phyloP scores from a whole-genome alignment of 2,329 filamentous ascomycete genomes.

The Ascochyta viciae-villosae region DNA sequence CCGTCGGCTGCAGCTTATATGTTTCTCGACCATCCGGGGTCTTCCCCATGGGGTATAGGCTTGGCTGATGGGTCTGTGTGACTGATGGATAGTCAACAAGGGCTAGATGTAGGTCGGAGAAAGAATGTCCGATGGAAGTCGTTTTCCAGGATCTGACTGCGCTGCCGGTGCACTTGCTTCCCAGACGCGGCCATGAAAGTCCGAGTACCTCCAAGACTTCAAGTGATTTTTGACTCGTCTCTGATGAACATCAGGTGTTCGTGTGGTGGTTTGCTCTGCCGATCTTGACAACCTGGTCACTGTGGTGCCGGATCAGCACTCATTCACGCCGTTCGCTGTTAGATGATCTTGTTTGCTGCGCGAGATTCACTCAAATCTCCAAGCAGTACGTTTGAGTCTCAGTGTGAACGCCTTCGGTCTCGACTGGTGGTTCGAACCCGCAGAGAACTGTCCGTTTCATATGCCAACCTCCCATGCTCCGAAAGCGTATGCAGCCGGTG shows the following conservation, averaged over 20 bases:
- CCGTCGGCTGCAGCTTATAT: slow-evolving; percentile 1
- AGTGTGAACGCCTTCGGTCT: too few relatives aligned
- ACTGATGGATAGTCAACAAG: not conserved
- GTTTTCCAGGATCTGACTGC: too few relatives aligned
- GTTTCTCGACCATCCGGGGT: not conserved
- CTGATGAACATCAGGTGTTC: not conserved
- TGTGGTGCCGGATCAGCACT: not conserved
- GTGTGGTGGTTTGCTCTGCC: not conserved
- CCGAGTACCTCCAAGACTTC: not conserved
- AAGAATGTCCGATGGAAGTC: not conserved
- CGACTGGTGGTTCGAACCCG: too few relatives aligned
- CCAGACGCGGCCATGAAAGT: not conserved
- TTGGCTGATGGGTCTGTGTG: not conserved
- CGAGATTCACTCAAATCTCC: too few relatives aligned
- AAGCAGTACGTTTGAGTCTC: too few relatives aligned
- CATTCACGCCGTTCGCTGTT: not conserved
- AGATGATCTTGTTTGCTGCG: too few relatives aligned
- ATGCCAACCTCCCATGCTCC: too few relatives aligned
- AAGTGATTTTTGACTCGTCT: not conserved
- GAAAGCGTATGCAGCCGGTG: too few relatives aligned
- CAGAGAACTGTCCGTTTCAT: too few relatives aligned
- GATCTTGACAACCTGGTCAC: not conserved
- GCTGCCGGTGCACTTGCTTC: not conserved
- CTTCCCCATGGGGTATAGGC: slow-evolving; percentile 3
- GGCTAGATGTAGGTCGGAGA: not conserved